A percentile compares a stretch with the other conserved stretches of the same genome.
Evolutionary conservation across 805 yeast genomes (phyloP).

Genomic region (Candida vaughaniae): DNA sequence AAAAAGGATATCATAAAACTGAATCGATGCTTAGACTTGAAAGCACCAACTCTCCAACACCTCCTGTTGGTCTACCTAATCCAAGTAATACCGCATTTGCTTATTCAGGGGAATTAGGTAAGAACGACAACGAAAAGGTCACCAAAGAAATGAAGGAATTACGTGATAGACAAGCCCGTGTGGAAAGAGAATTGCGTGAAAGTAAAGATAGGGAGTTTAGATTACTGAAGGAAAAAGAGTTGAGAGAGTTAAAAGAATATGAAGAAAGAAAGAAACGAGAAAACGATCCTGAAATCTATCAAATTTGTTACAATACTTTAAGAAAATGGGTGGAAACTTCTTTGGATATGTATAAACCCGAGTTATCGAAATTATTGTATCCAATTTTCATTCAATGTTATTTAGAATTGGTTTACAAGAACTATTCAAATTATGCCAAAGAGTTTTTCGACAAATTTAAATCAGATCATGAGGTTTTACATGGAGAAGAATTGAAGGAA

Average conservation of each 20-base stretch:
- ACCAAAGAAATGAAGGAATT: constrained; percentile 34
- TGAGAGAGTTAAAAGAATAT: constrained; percentile 38
- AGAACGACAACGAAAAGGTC: constrained; percentile 26
- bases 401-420: constrained; percentile 71
- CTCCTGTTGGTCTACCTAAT: constrained; percentile 48
- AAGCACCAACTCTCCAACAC: constrained; percentile 59
- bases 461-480: constrained; percentile 70
- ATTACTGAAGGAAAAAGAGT: constrained; percentile 39
- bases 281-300: constrained; percentile 68
- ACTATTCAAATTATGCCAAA: constrained; percentile 61
- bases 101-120: constrained; percentile 31
- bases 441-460: constrained; percentile 73
- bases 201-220: constrained; percentile 37
- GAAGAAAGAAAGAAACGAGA: constrained; percentile 43
- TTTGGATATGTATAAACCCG: constrained; percentile 87
- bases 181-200: constrained; percentile 40
- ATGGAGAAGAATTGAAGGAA: constrained; percentile 72
- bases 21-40: constrained; percentile 94
- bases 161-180: constrained; percentile 29
- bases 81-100: constrained; percentile 42
- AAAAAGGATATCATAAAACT: constrained; percentile 91
- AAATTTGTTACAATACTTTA: constrained; percentile 77
- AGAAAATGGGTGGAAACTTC: constrained; percentile 90
- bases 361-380: constrained; percentile 75
- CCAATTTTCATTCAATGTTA: constrained; percentile 93